These are phyloP conservation scores for Brassica rapa DNA, from an alignment of 345 rosid genomes.

Conservation along the genomic window DNA sequence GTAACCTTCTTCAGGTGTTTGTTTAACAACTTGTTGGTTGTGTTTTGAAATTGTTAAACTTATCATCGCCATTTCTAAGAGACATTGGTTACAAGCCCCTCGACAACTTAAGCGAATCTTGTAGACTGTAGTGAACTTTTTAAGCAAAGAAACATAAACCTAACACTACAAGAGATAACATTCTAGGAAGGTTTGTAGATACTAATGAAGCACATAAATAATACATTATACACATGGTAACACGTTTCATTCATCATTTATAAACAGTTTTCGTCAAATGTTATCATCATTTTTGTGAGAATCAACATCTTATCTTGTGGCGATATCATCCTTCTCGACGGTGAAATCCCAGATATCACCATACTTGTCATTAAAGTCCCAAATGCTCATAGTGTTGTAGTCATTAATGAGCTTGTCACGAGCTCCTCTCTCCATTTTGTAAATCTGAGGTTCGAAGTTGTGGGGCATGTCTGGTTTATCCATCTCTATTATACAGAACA, in stretches of 20 bases:
- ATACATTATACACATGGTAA: constrained; percentile 21
- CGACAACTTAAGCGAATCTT: background rate
- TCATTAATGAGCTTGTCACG: constrained; percentile 85
- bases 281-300: background rate
- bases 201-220: background rate
- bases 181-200: background rate
- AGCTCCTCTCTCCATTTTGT: constrained; percentile 82
- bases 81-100: background rate
- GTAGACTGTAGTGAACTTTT: background rate
- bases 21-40: too few species aligned
- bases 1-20: too few species aligned
- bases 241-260: background rate
- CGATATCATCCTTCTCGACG: constrained; percentile 57
- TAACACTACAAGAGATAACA: background rate
- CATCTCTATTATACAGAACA: constrained; percentile 81
- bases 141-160: background rate
- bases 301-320: constrained; percentile 47
- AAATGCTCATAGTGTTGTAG: constrained; percentile 81
- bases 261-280: constrained; percentile 17
- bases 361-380: constrained; percentile 94
- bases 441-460: constrained; percentile 92
- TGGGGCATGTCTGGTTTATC: constrained; percentile 90
- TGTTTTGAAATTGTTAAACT: background rate
- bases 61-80: background rate
- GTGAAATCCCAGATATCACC: constrained; percentile 96